These are phyloP conservation scores for Polychaeton citri DNA, from an alignment of 2,329 filamentous ascomycete species.

Conservation along the genomic window DNA sequence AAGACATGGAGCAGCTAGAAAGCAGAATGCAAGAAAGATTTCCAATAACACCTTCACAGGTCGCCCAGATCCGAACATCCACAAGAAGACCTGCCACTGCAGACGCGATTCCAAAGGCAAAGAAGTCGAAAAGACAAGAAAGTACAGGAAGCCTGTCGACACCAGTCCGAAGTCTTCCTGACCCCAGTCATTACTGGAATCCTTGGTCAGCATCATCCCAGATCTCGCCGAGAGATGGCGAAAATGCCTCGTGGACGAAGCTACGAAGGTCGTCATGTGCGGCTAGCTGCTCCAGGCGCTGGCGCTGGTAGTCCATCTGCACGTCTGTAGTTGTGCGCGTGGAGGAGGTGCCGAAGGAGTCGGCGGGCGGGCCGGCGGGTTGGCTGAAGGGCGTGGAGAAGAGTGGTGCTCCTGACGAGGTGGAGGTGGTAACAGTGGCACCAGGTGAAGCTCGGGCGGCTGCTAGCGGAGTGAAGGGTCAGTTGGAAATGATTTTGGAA, in stretches of 20 bases:
- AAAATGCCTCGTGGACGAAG: conserved; percentile 6
- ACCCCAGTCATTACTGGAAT: too few relatives aligned
- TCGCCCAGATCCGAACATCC: too few relatives aligned
- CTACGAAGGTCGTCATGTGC: conserved; percentile 4
- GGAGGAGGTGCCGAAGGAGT: too few relatives aligned
- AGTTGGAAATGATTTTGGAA: neutral
- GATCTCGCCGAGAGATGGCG: neutral
- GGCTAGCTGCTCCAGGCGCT: conserved; percentile 2
- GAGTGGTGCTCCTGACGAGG: neutral
- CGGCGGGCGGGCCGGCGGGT: neutral
- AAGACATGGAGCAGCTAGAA: too few relatives aligned
- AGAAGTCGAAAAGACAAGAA: too few relatives aligned
- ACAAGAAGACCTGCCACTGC: too few relatives aligned
- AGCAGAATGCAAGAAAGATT: too few relatives aligned
- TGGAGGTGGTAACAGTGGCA: neutral
- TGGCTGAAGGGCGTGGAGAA: neutral
- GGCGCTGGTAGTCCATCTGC: conserved; percentile 1
- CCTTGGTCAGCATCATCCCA: conserved; percentile 4
- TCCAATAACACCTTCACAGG: too few relatives aligned
- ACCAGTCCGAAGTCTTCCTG: too few relatives aligned
- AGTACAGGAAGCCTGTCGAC: too few relatives aligned
- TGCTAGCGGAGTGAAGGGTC: neutral
- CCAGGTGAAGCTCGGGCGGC: neutral
- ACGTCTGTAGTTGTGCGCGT: too few relatives aligned
- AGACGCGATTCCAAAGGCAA: too few relatives aligned